Evolutionary conservation across 371 early-diverging fungal species (phyloP).

Genomic region (Mortierella sp.): DNA sequence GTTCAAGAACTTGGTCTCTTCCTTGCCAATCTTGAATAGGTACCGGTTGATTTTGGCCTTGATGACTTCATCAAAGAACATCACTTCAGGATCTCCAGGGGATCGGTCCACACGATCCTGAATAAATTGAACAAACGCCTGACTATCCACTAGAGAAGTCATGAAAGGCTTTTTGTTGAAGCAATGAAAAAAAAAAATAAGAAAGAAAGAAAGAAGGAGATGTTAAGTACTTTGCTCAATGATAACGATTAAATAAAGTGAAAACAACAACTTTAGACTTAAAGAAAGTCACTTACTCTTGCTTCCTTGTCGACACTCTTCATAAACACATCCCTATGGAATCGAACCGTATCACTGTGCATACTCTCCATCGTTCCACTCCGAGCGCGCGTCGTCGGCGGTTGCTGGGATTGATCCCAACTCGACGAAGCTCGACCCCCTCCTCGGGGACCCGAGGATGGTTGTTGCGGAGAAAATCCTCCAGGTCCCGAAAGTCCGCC

Average conservation of each 20-base stretch:
- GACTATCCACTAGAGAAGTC: constrained; percentile 72
- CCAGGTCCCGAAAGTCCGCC: too few relatives aligned
- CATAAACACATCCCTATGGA: constrained; percentile 74
- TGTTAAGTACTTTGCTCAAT: too few relatives aligned
- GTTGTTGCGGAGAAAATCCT: too few relatives aligned
- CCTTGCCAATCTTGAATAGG: constrained; percentile 78
- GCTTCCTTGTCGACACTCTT: constrained; percentile 74
- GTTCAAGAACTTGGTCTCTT: constrained; percentile 82
- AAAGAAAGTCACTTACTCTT: constrained; percentile 62
- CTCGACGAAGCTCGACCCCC: background rate
- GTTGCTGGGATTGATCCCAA: constrained; percentile 8
- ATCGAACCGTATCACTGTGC: constrained; percentile 49
- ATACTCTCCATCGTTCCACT: constrained; percentile 36
- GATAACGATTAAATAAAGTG: too few relatives aligned
- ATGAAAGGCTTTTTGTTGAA: constrained; percentile 65
- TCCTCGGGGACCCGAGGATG: too few relatives aligned
- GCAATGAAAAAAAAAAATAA: background rate
- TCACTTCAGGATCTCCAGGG: constrained; percentile 74
- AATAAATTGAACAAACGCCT: constrained; percentile 86
- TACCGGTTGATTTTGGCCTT: constrained; percentile 85
- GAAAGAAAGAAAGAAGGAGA: background rate
- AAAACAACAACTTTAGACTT: too few relatives aligned
- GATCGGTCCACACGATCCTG: constrained; percentile 76
- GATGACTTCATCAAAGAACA: constrained; percentile 85
- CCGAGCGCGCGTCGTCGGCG: constrained; percentile 23